Evolutionary conservation across 306 rosid genomes (phyloP).

Genomic region (Calophaca sinica): DNA sequence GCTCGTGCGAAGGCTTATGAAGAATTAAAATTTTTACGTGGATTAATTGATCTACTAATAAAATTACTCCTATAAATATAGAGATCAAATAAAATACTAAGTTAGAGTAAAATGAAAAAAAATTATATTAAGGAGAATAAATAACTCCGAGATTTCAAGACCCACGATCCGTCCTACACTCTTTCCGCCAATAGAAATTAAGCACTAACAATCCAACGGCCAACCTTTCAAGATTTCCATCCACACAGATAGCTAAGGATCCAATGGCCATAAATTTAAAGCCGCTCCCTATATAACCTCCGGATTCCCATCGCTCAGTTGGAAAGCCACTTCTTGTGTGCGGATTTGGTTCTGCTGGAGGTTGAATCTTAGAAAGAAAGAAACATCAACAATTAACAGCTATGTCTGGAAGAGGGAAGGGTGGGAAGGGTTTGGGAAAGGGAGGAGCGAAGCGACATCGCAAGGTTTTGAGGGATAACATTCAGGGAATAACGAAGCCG

Average conservation of each 20-base stretch:
- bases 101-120: too few species aligned
- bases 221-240: fast-evolving
- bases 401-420: slow-evolving; percentile 77
- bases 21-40: too few species aligned
- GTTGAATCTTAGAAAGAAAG: neutral
- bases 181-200: slow-evolving; percentile 47
- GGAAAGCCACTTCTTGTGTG: neutral
- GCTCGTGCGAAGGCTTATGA: too few species aligned
- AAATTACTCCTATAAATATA: too few species aligned
- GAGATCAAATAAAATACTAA: too few species aligned
- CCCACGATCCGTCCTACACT: neutral
- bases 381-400: neutral
- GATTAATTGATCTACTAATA: too few species aligned
- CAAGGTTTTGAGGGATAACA: slow-evolving; percentile 69
- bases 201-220: slow-evolving; percentile 45
- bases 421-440: slow-evolving; percentile 68
- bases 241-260: slow-evolving; percentile 44
- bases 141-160: too few species aligned
- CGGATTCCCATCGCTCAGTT: neutral
- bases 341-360: neutral
- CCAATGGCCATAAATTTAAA: slow-evolving; percentile 18
- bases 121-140: too few species aligned
- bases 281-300: neutral
- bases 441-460: slow-evolving; percentile 76
- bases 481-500: slow-evolving; percentile 69